These are phyloP conservation scores for Colletotrichum tanaceti DNA, from an alignment of 2,329 filamentous ascomycete genomes.

Conservation along the genomic window DNA sequence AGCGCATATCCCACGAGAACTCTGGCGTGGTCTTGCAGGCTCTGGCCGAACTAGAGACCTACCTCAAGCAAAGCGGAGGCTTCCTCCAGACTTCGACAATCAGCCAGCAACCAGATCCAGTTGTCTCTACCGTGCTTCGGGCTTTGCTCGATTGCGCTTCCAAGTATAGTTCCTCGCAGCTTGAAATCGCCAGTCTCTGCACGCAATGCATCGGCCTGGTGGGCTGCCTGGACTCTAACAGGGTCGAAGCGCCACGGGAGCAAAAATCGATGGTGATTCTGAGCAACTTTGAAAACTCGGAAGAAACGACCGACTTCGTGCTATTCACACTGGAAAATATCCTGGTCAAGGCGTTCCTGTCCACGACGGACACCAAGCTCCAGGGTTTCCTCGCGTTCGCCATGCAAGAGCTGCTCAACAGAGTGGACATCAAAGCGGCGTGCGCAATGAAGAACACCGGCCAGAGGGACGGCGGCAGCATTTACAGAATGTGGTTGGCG, in stretches of 20 bases:
- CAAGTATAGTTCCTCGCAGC: constrained; percentile 77
- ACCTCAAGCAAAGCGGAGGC: constrained; percentile 78
- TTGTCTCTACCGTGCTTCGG: constrained; percentile 77
- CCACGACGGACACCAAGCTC: constrained; percentile 85
- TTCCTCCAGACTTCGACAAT: constrained; percentile 83
- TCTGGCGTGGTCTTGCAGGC: constrained; percentile 86
- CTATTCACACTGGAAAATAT: constrained; percentile 88
- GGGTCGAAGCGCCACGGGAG: constrained; percentile 82
- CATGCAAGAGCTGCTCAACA: constrained; percentile 90
- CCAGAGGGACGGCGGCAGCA: constrained; percentile 63
- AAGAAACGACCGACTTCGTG: constrained; percentile 87
- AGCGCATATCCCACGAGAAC: constrained; percentile 84
- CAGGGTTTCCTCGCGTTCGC: constrained; percentile 94
- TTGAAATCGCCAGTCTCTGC: constrained; percentile 77
- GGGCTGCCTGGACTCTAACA: constrained; percentile 91
- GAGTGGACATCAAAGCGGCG: constrained; percentile 76
- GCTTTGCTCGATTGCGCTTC: constrained; percentile 87
- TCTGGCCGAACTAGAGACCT: constrained; percentile 79
- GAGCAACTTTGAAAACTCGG: constrained; percentile 83
- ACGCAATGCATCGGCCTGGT: constrained; percentile 88
- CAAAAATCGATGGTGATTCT: constrained; percentile 86
- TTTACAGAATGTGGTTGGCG: constrained; percentile 79
- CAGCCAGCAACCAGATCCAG: constrained; percentile 83
- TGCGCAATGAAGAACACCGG: constrained; percentile 56
- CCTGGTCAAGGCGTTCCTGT: constrained; percentile 90